Percentiles rank a stretch among this genome's conserved stretches.
Evolutionary conservation across 148 eudicot species (phyloP).

Genomic region (Euryodendron excelsum): DNA sequence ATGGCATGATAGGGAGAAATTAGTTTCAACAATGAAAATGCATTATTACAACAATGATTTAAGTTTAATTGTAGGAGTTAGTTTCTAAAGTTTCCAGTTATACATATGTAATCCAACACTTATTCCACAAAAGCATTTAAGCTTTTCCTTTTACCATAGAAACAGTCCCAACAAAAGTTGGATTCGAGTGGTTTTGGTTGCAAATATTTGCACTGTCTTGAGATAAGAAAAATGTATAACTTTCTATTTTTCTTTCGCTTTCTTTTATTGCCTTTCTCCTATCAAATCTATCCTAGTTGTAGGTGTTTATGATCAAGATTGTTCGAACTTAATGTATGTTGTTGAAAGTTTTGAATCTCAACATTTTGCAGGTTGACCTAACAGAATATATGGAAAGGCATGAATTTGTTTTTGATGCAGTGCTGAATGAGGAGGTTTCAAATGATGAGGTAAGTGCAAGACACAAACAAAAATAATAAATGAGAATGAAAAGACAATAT

Average conservation of each 20-base stretch:
- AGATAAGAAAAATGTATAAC: not conserved
- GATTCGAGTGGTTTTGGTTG: not conserved
- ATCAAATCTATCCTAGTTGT: not conserved
- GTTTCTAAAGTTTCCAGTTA: not conserved
- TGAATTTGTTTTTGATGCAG: slow-evolving; percentile 97
- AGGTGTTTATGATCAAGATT: not conserved
- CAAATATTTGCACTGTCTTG: not conserved
- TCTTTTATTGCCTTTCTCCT: not conserved
- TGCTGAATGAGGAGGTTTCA: slow-evolving; percentile 94
- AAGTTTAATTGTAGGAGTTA: not conserved
- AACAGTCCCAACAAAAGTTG: not conserved
- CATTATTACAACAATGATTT: not conserved
- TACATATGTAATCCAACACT: not conserved
- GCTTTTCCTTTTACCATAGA: not conserved
- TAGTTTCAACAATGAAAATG: not conserved
- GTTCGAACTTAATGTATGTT: not conserved
- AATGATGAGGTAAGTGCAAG: slow-evolving; percentile 78
- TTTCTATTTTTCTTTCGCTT: not conserved
- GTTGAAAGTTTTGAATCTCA: slow-evolving; percentile 6
- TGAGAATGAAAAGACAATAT: not conserved
- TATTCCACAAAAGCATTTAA: not conserved
- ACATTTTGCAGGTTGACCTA: slow-evolving; percentile 78
- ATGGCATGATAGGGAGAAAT: not conserved
- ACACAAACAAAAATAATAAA: not conserved
- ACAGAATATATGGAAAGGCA: slow-evolving; percentile 94